Evolutionary conservation across 495 filamentous ascomycete species (phyloP), one percentile per base, ranked within the genome.

Genomic region (Tirmania nivea): DNA sequence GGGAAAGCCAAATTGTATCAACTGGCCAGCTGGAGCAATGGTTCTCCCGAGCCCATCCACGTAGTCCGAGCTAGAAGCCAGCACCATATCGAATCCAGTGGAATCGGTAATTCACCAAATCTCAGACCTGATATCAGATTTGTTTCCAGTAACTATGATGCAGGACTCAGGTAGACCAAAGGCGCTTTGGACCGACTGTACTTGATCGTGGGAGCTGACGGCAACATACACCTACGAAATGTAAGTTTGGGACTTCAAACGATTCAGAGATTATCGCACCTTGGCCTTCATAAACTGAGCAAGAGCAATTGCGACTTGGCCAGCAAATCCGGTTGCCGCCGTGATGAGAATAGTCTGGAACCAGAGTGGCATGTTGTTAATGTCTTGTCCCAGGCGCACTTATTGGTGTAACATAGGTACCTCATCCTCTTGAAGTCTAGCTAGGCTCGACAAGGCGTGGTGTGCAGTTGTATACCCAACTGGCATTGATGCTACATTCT

Each of bases 391-490:
- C n/a, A n/a, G n/a, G n/a, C n/a, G n/a, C n/a, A n/a, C n/a, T n/a
- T n/a, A n/a, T n/a, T n/a, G n/a, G n/a, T n/a, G 36, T 10, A 42
- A 42, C 9, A 42, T 42, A 9, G 10, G n/a, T 42, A 42, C 36
- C 57, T 83, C 77, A 25, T 67, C 76, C 8, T 70, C 36, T 16
- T 53, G 16, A 35, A 56, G 35, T 25, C 55, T 56, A 6, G 55
- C 67, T 4, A 71, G 47, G 21, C 69, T 61, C 12, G 64, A 56
- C 0, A 82, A 60, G 0, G 72, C 68, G 63, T 83, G 74, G 55
- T 77, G 77, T 0, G 78, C 79, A 0, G 77, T 78, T 50, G 62
- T 62, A 54, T 73, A 83, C 2, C 71, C 73, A 2, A 79, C 63
- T 0, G 78, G 79, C 0, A 81, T 60, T 10, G 73, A 71, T 1